A percentile compares a stretch with the other conserved stretches of the same genome.
phyloP scores from a whole-genome alignment of 2,329 filamentous ascomycete species.

The Ophiobolus disseminans region DNA sequence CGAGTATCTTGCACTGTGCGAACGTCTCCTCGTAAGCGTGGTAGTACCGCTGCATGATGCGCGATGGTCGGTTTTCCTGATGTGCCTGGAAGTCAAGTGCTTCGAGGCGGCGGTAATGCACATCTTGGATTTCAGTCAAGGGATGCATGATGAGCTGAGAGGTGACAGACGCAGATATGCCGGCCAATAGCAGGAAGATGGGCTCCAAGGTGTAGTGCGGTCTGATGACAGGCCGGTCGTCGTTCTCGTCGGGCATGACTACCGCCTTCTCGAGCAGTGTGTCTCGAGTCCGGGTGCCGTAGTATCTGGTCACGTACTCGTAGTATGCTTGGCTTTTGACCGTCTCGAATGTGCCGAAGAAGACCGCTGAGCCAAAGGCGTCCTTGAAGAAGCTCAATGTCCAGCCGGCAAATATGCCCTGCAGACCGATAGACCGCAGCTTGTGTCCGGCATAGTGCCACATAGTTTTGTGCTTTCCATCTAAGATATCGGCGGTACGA shows the following conservation, averaged over 20 bases:
- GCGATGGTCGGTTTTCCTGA: slow-evolving; percentile 34
- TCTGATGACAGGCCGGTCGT: slow-evolving; percentile 62
- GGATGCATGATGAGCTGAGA: slow-evolving; percentile 77
- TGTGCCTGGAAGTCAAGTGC: slow-evolving; percentile 69
- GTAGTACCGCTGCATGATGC: slow-evolving; percentile 68
- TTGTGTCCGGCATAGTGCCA: slow-evolving; percentile 74
- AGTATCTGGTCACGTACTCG: slow-evolving; percentile 73
- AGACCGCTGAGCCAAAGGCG: slow-evolving; percentile 71
- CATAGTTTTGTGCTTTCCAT: slow-evolving; percentile 69
- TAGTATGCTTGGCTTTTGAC: slow-evolving; percentile 78
- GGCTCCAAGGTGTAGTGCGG: slow-evolving; percentile 81
- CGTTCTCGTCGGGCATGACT: slow-evolving; percentile 27
- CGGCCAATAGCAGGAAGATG: slow-evolving; percentile 72
- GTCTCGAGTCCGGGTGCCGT: slow-evolving; percentile 53
- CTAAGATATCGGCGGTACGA: slow-evolving; percentile 67
- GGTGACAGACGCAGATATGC: slow-evolving; percentile 70
- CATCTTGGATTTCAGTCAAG: slow-evolving; percentile 71
- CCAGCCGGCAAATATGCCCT: slow-evolving; percentile 78
- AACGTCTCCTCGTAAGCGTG: slow-evolving; percentile 74
- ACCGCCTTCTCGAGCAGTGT: slow-evolving; percentile 32
- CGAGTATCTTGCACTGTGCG: slow-evolving; percentile 65
- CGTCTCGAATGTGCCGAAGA: slow-evolving; percentile 79
- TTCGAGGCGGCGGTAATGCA: slow-evolving; percentile 76
- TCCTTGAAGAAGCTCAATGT: slow-evolving; percentile 73
- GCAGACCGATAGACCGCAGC: slow-evolving; percentile 72